Conservation (phyloP, 148 eudicot genomes). For the Diospyros kaki region DNA sequence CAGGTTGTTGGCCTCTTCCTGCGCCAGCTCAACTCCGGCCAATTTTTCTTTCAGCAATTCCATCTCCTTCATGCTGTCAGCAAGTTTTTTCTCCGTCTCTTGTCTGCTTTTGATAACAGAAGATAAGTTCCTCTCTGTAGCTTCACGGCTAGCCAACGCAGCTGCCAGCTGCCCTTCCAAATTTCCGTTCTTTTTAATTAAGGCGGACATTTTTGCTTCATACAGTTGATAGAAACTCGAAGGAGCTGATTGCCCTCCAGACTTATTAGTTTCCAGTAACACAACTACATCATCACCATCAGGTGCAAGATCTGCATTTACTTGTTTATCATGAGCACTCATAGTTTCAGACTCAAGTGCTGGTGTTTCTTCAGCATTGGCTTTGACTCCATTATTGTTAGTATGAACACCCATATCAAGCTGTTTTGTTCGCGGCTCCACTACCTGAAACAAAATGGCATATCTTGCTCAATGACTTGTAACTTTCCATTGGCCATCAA, state of each 20-base stretch:
- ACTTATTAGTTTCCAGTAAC: constrained; percentile 53
- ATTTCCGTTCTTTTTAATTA: constrained; percentile 68
- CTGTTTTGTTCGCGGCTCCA: constrained; percentile 45
- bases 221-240: constrained; percentile 58
- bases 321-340: constrained; percentile 32
- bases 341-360: constrained; percentile 41
- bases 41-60: constrained; percentile 73
- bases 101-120: constrained; percentile 56
- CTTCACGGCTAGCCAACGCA: constrained; percentile 66
- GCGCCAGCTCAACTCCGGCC: constrained; percentile 71
- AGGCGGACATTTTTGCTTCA: constrained; percentile 64
- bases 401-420: constrained; percentile 31
- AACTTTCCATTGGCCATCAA: not conserved
- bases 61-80: constrained; percentile 60
- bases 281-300: constrained; percentile 39
- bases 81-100: constrained; percentile 66
- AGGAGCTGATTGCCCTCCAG: constrained; percentile 39
- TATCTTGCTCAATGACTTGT: not conserved
- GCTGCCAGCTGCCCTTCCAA: constrained; percentile 84
- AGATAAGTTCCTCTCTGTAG: constrained; percentile 69
- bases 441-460: constrained; percentile 34
- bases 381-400: constrained; percentile 35
- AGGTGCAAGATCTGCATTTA: constrained; percentile 35
- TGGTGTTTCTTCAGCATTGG: constrained; percentile 39
- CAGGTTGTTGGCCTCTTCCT: constrained; percentile 80